Percentiles rank a stretch among this genome's conserved stretches.
These are phyloP conservation scores for Mycena sp. DNA, from an alignment of 1,284 basidiomycete species.

Conservation along the genomic window DNA sequence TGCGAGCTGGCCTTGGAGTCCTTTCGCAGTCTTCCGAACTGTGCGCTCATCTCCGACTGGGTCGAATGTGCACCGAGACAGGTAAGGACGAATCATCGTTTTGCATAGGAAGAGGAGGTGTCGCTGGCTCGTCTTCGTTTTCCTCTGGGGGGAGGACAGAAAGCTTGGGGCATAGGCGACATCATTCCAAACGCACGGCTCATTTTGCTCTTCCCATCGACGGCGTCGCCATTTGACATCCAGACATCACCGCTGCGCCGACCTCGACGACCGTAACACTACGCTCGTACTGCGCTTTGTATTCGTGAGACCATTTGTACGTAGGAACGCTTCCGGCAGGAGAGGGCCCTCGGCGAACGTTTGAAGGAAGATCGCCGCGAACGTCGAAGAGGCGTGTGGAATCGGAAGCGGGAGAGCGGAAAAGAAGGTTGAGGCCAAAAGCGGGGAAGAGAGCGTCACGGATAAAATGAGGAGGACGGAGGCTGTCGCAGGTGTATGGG, in stretches of 20 bases:
- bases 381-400: conserved; percentile 67
- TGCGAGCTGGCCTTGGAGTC: conserved; percentile 65
- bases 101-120: conserved; percentile 59
- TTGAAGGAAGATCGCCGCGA: conserved; percentile 53
- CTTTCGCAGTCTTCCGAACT: conserved; percentile 60
- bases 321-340: conserved; percentile 48
- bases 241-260: conserved; percentile 77
- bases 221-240: conserved; percentile 71
- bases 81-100: conserved; percentile 53
- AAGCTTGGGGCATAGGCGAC: conserved; percentile 66
- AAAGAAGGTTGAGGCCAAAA: conserved; percentile 68
- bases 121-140: conserved; percentile 46
- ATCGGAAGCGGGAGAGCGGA: conserved; percentile 71
- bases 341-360: conserved; percentile 52
- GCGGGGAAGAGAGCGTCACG: conserved; percentile 70
- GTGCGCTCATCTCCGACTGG: conserved; percentile 60
- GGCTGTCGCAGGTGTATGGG: conserved; percentile 46
- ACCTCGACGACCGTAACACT: conserved; percentile 72
- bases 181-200: conserved; percentile 68
- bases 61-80: conserved; percentile 55
- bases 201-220: conserved; percentile 68
- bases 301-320: conserved; percentile 59
- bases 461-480: conserved; percentile 67
- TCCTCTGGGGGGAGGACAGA: conserved; percentile 67
- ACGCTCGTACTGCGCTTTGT: conserved; percentile 69